phyloP scores from a whole-genome alignment of 2,329 filamentous ascomycete genomes.

The Epichloe aotearoae region DNA sequence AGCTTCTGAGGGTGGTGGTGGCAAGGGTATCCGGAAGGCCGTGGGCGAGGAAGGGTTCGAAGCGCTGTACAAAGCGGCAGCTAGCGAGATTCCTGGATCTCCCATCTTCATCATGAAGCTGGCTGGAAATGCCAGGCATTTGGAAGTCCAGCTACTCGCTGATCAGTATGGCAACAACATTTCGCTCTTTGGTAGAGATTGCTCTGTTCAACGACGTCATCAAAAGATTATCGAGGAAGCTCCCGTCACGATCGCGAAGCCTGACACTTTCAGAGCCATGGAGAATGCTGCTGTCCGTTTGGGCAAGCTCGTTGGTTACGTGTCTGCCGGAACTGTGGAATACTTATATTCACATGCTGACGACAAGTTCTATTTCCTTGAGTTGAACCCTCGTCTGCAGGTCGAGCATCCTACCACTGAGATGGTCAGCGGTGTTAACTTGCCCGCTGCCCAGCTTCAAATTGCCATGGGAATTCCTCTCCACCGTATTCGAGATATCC shows the following conservation, averaged over 20 bases:
- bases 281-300: slow-evolving; percentile 92
- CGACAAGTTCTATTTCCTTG: slow-evolving; percentile 98
- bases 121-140: slow-evolving; percentile 85
- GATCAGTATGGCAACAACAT: slow-evolving; percentile 99
- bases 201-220: slow-evolving; percentile 93
- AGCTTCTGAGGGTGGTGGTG: slow-evolving; percentile 97
- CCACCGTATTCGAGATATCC: slow-evolving; percentile 90
- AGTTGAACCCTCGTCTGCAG: slow-evolving; percentile 96
- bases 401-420: slow-evolving; percentile 99
- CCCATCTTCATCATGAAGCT: slow-evolving; percentile 99
- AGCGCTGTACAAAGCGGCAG: slow-evolving; percentile 83
- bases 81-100: slow-evolving; percentile 93
- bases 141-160: slow-evolving; percentile 93
- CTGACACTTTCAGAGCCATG: slow-evolving; percentile 85
- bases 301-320: slow-evolving; percentile 89
- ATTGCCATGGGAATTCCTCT: slow-evolving; percentile 97
- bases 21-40: slow-evolving; percentile 98
- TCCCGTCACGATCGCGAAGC: slow-evolving; percentile 88
- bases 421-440: slow-evolving; percentile 96
- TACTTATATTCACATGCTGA: slow-evolving; percentile 97
- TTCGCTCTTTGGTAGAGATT: slow-evolving; percentile 95
- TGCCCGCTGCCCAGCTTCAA: slow-evolving; percentile 94
- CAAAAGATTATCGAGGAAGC: slow-evolving; percentile 99
- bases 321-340: slow-evolving; percentile 96
- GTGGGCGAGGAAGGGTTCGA: slow-evolving; percentile 73